Base-by-base conservation (phyloP, 2,329 filamentous ascomycete genomes). In the Colletotrichum lini region DNA sequence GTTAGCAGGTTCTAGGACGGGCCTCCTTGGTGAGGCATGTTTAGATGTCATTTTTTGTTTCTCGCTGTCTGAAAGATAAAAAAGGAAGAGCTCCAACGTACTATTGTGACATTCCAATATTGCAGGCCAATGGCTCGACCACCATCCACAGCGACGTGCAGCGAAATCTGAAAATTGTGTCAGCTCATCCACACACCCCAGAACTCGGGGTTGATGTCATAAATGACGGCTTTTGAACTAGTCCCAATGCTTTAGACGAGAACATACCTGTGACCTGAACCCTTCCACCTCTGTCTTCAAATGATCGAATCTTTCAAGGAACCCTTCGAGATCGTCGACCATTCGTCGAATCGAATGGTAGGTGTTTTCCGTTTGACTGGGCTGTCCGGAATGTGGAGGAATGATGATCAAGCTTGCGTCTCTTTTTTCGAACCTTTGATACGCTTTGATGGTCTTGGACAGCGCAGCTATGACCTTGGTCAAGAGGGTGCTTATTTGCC, bases 21-120 rank as follows among this genome's bases (percentile, higher is more conserved):
- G 23, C 23, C 23, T 26, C 23, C 23, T 2, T 3, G 23, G 23
- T 3, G 23, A 3, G 23, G 2, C 23, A 26, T 26, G 3, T 26
- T 3, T 26, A 26, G 23, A 2, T 26, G n/a, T n/a, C n/a, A n/a
- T n/a, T n/a, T 26, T 26, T 26, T 26, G 3, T 26, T 3, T 26
- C 23, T 26, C 2, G 23, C 3, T 26, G 3, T 3, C 23, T 40
- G 6, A 1, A 3, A 23, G 13, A 12, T 9, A 7, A 10, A 1
- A 3, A 1, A 21, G 5, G 21, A 58, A 53, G 4, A 40, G 4
- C 2, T 59, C 26, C 26, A 4, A 57, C 63, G 13, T 49, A 67
- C 64, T 26, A 67, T 54, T 26, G 56, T 60, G 15, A 61, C 49
- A 16, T 61, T 67, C 57, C 38, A 54, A 2, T 67, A 40, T 7